Evolutionary conservation across 345 rosid species (phyloP).

Genomic region (Anacardium occidentale): DNA sequence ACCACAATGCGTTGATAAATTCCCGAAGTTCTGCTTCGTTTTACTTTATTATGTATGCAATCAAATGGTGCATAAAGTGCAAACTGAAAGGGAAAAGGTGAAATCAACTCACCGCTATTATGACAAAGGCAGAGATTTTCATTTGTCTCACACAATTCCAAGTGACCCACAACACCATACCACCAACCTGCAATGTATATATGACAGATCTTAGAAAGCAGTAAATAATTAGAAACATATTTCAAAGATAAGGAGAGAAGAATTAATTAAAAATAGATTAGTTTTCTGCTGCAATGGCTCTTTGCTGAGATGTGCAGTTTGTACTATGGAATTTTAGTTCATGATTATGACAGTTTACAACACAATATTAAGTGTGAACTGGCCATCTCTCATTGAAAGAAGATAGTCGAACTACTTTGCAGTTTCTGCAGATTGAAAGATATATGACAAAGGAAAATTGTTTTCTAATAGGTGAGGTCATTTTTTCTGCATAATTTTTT

Average conservation of each 20-base stretch:
- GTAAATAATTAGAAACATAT: neutral
- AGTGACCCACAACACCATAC: slow-evolving; percentile 88
- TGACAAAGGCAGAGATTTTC: slow-evolving; percentile 62
- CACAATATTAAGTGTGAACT: slow-evolving; percentile 9
- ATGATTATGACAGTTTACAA: neutral
- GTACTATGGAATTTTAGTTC: neutral
- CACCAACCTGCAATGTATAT: slow-evolving; percentile 77
- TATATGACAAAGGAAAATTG: neutral
- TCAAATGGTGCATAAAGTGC: slow-evolving; percentile 8
- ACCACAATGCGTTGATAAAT: slow-evolving; percentile 16
- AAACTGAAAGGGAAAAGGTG: slow-evolving; percentile 15
- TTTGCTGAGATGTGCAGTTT: neutral
- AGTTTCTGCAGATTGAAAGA: neutral
- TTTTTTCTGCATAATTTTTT: neutral
- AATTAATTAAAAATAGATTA: neutral
- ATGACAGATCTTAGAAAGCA: slow-evolving; percentile 10
- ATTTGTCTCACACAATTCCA: slow-evolving; percentile 78
- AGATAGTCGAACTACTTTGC: neutral
- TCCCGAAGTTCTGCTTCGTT: slow-evolving; percentile 11
- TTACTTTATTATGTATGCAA: slow-evolving; percentile 14
- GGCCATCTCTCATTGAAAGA: slow-evolving; percentile 7
- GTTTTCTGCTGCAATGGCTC: neutral
- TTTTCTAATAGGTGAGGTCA: neutral
- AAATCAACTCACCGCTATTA: slow-evolving; percentile 48
- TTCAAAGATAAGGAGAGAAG: neutral